These are phyloP conservation scores for Penicillium sp. DNA, from an alignment of 2,329 filamentous ascomycete genomes.

Conservation along the genomic window DNA sequence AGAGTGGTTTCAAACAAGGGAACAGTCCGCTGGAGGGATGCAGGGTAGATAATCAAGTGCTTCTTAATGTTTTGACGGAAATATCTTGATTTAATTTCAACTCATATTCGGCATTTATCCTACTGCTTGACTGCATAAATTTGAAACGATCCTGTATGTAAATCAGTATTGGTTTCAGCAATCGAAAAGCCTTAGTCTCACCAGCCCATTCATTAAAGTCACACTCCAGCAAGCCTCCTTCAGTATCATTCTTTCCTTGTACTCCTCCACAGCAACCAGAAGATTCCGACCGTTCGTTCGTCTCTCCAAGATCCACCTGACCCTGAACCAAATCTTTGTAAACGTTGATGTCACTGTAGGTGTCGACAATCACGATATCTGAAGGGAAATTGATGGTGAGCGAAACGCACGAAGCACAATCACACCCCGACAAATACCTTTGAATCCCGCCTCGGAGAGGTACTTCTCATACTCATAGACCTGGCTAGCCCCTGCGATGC, in stretches of 20 bases:
- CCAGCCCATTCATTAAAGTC: too few species aligned
- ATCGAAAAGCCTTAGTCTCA: too few species aligned
- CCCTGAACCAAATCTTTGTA: too few species aligned
- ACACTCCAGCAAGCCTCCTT: too few species aligned
- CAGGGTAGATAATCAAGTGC: constrained; percentile 9
- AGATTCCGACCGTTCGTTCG: too few species aligned
- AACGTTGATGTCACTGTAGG: too few species aligned
- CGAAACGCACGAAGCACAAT: background rate
- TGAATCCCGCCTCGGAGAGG: constrained; percentile 53
- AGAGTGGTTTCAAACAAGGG: constrained; percentile 6
- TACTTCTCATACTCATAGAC: constrained; percentile 55
- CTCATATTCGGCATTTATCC: background rate
- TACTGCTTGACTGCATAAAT: too few species aligned
- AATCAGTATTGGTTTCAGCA: too few species aligned
- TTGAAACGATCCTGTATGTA: too few species aligned
- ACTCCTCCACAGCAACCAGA: too few species aligned
- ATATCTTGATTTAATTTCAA: background rate
- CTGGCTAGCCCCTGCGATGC: constrained; percentile 58
- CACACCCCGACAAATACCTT: constrained; percentile 33
- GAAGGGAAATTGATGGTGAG: background rate
- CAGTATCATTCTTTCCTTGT: too few species aligned
- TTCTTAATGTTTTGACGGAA: constrained; percentile 9
- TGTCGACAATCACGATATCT: background rate
- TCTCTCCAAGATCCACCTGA: too few species aligned
- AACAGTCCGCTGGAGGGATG: background rate